phyloP scores from a whole-genome alignment of 768 basidiomycete genomes.

The Infundibulicybe gibba region DNA sequence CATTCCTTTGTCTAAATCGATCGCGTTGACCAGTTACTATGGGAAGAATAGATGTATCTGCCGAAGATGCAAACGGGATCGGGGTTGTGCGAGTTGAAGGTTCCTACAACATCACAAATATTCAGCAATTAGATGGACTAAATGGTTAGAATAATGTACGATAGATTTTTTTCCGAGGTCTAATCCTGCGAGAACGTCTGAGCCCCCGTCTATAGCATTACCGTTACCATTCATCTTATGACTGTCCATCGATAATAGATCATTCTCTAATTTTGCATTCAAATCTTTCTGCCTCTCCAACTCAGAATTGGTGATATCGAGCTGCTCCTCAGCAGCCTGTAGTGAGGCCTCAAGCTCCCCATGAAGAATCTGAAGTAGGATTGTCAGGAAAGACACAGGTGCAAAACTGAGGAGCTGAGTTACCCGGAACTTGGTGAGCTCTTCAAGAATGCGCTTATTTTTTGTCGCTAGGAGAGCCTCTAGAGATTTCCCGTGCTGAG shows the following conservation, averaged over 20 bases:
- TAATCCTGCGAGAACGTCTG: slow-evolving; percentile 68
- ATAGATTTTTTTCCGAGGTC: slow-evolving; percentile 60
- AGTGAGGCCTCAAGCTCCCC: slow-evolving; percentile 76
- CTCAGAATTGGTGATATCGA: slow-evolving; percentile 58
- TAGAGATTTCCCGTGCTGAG: slow-evolving; percentile 74
- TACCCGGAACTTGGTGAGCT: slow-evolving; percentile 88
- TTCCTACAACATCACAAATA: slow-evolving; percentile 15
- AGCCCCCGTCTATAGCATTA: slow-evolving; percentile 25
- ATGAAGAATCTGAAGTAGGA: slow-evolving; percentile 62
- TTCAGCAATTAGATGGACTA: slow-evolving; percentile 2
- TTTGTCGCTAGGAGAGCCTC: slow-evolving; percentile 90
- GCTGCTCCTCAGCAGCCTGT: slow-evolving; percentile 49
- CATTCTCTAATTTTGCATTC: slow-evolving; percentile 90
- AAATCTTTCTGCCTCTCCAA: slow-evolving; percentile 74
- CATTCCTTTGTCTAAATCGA: slow-evolving; percentile 95
- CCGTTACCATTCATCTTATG: slow-evolving; percentile 35
- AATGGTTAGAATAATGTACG: slow-evolving; percentile 25
- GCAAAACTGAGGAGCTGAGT: slow-evolving; percentile 11
- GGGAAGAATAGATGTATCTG: slow-evolving; percentile 94
- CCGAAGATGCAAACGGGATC: slow-evolving; percentile 67
- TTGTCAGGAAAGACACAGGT: neutral
- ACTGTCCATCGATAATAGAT: slow-evolving; percentile 79
- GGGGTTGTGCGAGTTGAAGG: slow-evolving; percentile 51
- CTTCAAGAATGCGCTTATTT: slow-evolving; percentile 90
- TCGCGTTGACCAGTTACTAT: slow-evolving; percentile 98